These are phyloP conservation scores for Penicillium sp. DNA, from an alignment of 2,329 filamentous ascomycete species.

Conservation along the genomic window DNA sequence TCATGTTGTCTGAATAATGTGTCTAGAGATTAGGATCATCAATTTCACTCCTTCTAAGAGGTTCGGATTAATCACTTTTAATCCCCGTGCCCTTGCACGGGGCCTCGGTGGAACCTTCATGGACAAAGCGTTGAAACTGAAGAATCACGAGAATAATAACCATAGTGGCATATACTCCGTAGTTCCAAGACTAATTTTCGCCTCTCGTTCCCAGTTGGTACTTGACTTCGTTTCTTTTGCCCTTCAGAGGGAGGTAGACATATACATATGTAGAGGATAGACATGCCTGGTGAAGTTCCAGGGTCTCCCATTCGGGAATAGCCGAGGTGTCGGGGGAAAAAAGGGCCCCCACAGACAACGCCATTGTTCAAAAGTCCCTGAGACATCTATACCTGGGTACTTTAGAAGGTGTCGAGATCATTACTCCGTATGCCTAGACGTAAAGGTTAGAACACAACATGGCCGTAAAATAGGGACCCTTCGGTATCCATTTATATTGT, in stretches of 20 bases:
- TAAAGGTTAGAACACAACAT: too few relatives aligned
- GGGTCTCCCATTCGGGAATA: background rate
- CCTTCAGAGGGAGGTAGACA: too few relatives aligned
- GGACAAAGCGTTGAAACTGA: slow-evolving; percentile 1
- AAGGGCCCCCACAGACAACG: background rate
- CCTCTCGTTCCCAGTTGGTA: background rate
- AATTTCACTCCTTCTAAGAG: background rate
- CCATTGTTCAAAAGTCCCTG: background rate
- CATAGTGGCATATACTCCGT: background rate
- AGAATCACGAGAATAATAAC: background rate
- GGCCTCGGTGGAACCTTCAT: background rate
- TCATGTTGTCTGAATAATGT: background rate
- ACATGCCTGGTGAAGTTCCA: background rate
- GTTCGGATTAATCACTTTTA: background rate
- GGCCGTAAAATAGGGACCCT: background rate
- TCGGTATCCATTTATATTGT: background rate
- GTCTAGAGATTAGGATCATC: background rate
- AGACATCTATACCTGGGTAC: background rate
- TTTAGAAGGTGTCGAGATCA: too few relatives aligned
- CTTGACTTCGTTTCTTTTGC: background rate
- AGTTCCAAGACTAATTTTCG: background rate
- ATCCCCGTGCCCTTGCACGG: background rate
- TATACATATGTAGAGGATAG: background rate
- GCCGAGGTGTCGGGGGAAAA: background rate
- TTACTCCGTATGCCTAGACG: too few relatives aligned